Evolutionary conservation across 2,329 filamentous ascomycete genomes (phyloP), one percentile per base, ranked within the genome.

Genomic region (Trichoderma semiorbis): DNA sequence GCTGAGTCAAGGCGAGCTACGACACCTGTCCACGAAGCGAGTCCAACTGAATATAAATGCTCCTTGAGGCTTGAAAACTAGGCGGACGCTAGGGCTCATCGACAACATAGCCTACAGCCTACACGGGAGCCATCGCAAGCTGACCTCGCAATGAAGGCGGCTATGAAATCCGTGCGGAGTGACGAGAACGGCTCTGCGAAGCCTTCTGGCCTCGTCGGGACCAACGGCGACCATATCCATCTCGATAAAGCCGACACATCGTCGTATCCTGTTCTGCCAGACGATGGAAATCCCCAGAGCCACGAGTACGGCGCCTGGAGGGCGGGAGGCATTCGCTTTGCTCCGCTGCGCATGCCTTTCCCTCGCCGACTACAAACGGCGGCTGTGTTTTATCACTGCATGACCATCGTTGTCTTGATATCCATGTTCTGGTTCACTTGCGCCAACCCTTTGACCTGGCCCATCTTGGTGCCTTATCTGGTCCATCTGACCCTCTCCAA

Each of bases 381-480:
- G 47, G 88, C 95, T 5, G 92, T 95, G 14, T 84, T 95, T 10
- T 87, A 90, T 76, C 92, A 95, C 81, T 93, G 89, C 73, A 86
- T 93, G 75, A 89, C 88, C 70, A 92, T 95, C 73, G 88, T 89
- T n/a, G 82, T 89, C 28, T 87, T 89, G 76, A 86, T 97, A 6
- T 92, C 93, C 6, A 81, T 91, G 72, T 98, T 98, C 85, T 97
- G 97, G 85, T 92, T 97, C 78, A 89, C 95, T 39, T 97, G 94
- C 82, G 92, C 93, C 70, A 95, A 97, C 71, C 96, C 96, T 1
- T 84, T 98, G n/a, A 89, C 91, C 62, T 99, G 96, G 96, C 95
- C 95, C 2, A 82, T 91, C 55, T 79, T 91, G 24, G 84, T 91
- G 8, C 85, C 94, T 0, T 98, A 98, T 78, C 86, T 97, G 55